These are phyloP conservation scores for Penicillium decumbens DNA, from an alignment of 2,329 filamentous ascomycete species.

Conservation along the genomic window DNA sequence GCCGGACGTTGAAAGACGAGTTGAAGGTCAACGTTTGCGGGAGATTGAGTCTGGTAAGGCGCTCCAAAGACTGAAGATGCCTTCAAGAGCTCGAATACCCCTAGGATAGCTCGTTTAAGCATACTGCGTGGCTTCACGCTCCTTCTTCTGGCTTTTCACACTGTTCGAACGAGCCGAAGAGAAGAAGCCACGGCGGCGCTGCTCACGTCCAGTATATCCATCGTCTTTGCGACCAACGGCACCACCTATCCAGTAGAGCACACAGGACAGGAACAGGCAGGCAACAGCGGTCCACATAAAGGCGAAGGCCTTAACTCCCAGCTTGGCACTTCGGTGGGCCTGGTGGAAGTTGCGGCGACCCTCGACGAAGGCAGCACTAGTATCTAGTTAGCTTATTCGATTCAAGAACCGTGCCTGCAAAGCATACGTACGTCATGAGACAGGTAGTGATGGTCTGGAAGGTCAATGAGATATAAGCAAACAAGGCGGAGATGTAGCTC, in stretches of 20 bases:
- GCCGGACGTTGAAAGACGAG: constrained; percentile 3
- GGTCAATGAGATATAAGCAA: constrained; percentile 51
- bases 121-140: constrained; percentile 1
- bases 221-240: constrained; percentile 28
- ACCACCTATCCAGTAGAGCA: constrained; percentile 54
- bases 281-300: constrained; percentile 59
- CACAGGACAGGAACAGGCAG: constrained; percentile 52
- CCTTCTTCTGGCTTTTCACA: constrained; percentile 29
- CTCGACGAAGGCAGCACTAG: constrained; percentile 56
- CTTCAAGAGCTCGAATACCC: not conserved
- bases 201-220: constrained; percentile 36
- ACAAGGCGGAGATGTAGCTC: constrained; percentile 50
- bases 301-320: constrained; percentile 56
- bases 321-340: constrained; percentile 46
- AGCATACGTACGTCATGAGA: constrained; percentile 58
- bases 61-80: not conserved
- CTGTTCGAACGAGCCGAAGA: constrained; percentile 27
- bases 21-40: not conserved
- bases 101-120: constrained; percentile 16
- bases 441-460: constrained; percentile 56
- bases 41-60: not conserved
- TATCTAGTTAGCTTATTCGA: constrained; percentile 10
- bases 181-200: constrained; percentile 39
- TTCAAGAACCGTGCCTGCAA: not conserved
- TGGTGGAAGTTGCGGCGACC: constrained; percentile 54